Conservation (phyloP, 306 rosid species). For the Pyrus communis region DNA sequence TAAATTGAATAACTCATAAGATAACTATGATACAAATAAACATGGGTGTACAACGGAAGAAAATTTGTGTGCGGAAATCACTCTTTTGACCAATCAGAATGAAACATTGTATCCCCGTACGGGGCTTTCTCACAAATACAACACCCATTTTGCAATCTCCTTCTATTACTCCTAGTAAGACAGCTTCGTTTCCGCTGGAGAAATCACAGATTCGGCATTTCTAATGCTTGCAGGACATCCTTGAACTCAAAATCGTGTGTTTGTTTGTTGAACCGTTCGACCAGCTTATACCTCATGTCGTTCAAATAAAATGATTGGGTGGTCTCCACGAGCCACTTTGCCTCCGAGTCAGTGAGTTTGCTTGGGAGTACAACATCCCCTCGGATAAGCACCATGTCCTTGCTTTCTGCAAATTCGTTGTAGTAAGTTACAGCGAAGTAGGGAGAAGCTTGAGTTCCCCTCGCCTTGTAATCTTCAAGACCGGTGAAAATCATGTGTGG, state of each 20-base stretch:
- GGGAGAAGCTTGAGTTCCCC: constrained; percentile 92
- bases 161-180: background rate
- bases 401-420: constrained; percentile 80
- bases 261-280: constrained; percentile 76
- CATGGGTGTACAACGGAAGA: too few species aligned
- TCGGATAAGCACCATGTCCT: constrained; percentile 74
- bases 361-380: constrained; percentile 82
- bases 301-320: constrained; percentile 78
- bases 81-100: background rate
- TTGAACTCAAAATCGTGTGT: constrained; percentile 87
- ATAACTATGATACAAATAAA: too few species aligned
- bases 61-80: too few species aligned
- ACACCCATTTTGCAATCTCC: background rate
- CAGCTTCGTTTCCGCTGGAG: background rate
- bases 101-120: background rate
- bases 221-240: constrained; percentile 73
- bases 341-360: constrained; percentile 73
- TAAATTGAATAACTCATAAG: too few species aligned
- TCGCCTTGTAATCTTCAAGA: constrained; percentile 91
- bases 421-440: constrained; percentile 61
- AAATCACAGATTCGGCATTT: constrained; percentile 60
- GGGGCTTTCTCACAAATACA: background rate
- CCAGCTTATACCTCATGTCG: constrained; percentile 65
- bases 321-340: constrained; percentile 76
- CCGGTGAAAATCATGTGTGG: constrained; percentile 82